phyloP scores from a whole-genome alignment of 495 filamentous ascomycete genomes.

The Aspergillus affinis region DNA sequence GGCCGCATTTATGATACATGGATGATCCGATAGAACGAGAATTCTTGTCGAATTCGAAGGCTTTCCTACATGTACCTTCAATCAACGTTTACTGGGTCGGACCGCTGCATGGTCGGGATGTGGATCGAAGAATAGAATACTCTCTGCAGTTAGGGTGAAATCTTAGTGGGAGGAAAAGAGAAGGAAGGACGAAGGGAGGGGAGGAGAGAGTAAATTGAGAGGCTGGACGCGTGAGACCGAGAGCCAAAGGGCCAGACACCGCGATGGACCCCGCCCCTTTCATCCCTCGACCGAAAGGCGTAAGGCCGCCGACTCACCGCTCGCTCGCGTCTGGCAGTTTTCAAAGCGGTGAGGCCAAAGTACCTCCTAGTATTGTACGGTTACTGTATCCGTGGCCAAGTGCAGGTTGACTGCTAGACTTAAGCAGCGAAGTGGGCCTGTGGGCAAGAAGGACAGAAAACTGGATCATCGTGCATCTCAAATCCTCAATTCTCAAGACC shows the following conservation, averaged over 20 bases:
- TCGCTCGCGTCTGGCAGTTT: conserved; percentile 17
- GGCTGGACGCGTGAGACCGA: conserved; percentile 22
- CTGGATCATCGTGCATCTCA: neutral
- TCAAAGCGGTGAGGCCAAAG: conserved; percentile 24
- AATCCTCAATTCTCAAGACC: neutral
- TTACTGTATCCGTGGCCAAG: conserved; percentile 3
- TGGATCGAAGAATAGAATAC: conserved; percentile 19
- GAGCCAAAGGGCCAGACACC: neutral
- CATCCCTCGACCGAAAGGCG: conserved; percentile 4
- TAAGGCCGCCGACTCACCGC: conserved; percentile 19
- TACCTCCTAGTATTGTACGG: too few relatives aligned
- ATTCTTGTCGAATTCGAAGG: neutral
- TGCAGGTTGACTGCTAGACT: neutral
- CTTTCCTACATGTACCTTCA: conserved; percentile 4
- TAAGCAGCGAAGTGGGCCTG: neutral
- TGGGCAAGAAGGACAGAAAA: too few relatives aligned
- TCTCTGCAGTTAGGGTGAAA: conserved; percentile 12
- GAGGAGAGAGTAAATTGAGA: conserved; percentile 12
- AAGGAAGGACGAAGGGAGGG: neutral
- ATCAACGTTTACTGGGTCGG: conserved; percentile 25
- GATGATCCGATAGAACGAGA: neutral
- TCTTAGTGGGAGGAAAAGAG: neutral
- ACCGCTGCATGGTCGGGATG: conserved; percentile 31
- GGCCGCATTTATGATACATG: too few relatives aligned
- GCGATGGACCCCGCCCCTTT: neutral